A percentile compares a stretch with the other conserved stretches of the same genome.
Conservation (phyloP, 306 rosid genomes). For the Heteromeles arbutifolia region DNA sequence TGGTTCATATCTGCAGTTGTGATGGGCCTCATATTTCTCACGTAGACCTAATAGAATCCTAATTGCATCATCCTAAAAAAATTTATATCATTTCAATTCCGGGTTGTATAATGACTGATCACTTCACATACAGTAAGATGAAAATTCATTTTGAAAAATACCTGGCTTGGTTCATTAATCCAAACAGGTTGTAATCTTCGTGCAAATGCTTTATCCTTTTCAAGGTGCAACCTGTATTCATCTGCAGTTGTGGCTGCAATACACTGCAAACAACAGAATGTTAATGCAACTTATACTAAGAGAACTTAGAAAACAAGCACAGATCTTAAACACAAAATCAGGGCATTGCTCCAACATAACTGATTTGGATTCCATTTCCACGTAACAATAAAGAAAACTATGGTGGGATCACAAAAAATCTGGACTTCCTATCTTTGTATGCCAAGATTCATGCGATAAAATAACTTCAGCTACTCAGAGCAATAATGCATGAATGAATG, state of each 20-base stretch:
- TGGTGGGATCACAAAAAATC: too few species aligned
- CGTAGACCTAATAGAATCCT: conserved; percentile 63
- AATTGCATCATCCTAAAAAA: conserved; percentile 53
- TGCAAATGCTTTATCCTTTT: conserved; percentile 83
- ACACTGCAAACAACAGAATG: conserved; percentile 51
- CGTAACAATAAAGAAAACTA: not conserved
- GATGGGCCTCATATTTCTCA: conserved; percentile 69
- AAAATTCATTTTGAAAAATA: conserved; percentile 24
- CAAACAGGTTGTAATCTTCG: conserved; percentile 87
- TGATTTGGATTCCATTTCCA: not conserved
- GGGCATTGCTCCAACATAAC: not conserved
- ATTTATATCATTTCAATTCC: conserved; percentile 16
- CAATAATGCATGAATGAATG: too few species aligned
- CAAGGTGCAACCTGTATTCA: conserved; percentile 78
- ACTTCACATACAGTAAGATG: conserved; percentile 1
- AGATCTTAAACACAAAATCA: conserved; percentile 1
- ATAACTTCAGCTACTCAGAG: too few species aligned
- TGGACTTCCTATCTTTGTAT: too few species aligned
- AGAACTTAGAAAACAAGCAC: not conserved
- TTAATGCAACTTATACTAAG: not conserved
- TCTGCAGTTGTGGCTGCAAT: conserved; percentile 80
- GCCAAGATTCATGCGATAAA: too few species aligned
- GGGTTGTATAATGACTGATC: conserved; percentile 2
- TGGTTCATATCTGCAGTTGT: conserved; percentile 61
- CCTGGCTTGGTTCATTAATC: conserved; percentile 87